Evolutionary conservation across 345 rosid genomes (phyloP).

Genomic region (Brassica rapa): DNA sequence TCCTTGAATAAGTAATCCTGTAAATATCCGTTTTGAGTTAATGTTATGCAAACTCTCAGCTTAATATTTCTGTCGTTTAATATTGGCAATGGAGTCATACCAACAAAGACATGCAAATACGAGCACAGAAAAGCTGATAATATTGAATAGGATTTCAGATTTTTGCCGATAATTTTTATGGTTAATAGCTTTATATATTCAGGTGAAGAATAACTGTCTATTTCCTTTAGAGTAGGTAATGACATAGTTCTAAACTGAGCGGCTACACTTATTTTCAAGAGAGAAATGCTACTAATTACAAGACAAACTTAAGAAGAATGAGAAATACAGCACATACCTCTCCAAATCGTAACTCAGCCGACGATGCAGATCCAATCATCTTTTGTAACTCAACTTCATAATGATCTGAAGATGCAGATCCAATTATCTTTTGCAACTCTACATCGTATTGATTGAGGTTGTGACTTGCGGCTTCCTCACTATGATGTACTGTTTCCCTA

Average conservation of each 20-base stretch:
- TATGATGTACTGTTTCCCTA: slow-evolving; percentile 35
- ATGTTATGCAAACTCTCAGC: slow-evolving; percentile 7
- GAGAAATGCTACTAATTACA: slow-evolving; percentile 15
- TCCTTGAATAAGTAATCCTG: slow-evolving; percentile 43
- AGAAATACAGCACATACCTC: slow-evolving; percentile 48
- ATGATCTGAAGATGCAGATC: slow-evolving; percentile 37
- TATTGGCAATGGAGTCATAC: slow-evolving; percentile 3
- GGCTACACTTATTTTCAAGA: neutral
- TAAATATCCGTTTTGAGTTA: slow-evolving; percentile 33
- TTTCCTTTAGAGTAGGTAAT: slow-evolving; percentile 1
- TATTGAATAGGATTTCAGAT: slow-evolving; percentile 7
- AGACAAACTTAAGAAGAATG: slow-evolving; percentile 11
- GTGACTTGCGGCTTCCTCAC: slow-evolving; percentile 23
- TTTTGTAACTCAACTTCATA: slow-evolving; percentile 36
- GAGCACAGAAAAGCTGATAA: slow-evolving; percentile 1
- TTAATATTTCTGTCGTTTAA: slow-evolving; percentile 4
- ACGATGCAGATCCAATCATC: slow-evolving; percentile 44
- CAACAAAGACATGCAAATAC: slow-evolving; percentile 4
- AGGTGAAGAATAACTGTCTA: neutral
- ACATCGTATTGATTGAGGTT: slow-evolving; percentile 28
- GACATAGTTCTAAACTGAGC: neutral
- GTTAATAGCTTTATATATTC: slow-evolving; percentile 15
- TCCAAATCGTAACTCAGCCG: slow-evolving; percentile 45
- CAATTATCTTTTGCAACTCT: slow-evolving; percentile 40
- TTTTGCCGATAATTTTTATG: slow-evolving; percentile 4